Evolutionary conservation across 345 rosid genomes (phyloP), one percentile per base, ranked within the genome.

Genomic region (Hibiscus mutabilis): DNA sequence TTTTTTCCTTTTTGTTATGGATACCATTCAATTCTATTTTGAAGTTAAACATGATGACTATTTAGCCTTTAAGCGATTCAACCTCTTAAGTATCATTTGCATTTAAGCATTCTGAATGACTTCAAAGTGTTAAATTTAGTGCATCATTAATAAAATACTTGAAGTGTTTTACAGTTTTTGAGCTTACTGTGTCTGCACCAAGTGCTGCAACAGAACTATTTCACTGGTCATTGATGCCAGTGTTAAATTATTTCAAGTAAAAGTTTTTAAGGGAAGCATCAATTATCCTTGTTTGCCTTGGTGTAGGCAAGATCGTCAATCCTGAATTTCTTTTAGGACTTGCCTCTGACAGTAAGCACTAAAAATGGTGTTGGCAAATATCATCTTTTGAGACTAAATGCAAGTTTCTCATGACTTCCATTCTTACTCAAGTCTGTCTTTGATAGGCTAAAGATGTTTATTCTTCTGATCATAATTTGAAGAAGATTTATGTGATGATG

Each of bases 21-120:
- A 71, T 42, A 9, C 22, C 66, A 25, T 71, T 42, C 53, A 44
- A 11, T 71, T 71, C 59, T 60, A 46, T 16, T 59, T 71, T 56
- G 57, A 46, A 44, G 31, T 57, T 57, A 51, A 44, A 44, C 11
- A 18, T 15, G 14, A 25, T 40, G 16, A 52, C 33, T 44, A 55
- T 51, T 31, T n/a, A 49, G 37, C 25, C 27, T 19, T 66, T 18
- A 44, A 46, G 49, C 22, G 7, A 9, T 51, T 31, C 25, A 68
- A 53, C 18, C 60, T 51, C 56, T 14, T 46, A 6, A 44, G 22
- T 13, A 12, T 66, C 8, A 24, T 22, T 49, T 49, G 57, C 70
- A 24, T 66, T 66, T 47, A 16, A 40, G 24, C 53, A 22, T 35
- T 37, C 65, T 21, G 21, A 57, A 57, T 58, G 40, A 15, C 15